These are phyloP conservation scores for Nannochloropsis salina DNA, from an alignment of 108 stramenopile species.

Conservation along the genomic window DNA sequence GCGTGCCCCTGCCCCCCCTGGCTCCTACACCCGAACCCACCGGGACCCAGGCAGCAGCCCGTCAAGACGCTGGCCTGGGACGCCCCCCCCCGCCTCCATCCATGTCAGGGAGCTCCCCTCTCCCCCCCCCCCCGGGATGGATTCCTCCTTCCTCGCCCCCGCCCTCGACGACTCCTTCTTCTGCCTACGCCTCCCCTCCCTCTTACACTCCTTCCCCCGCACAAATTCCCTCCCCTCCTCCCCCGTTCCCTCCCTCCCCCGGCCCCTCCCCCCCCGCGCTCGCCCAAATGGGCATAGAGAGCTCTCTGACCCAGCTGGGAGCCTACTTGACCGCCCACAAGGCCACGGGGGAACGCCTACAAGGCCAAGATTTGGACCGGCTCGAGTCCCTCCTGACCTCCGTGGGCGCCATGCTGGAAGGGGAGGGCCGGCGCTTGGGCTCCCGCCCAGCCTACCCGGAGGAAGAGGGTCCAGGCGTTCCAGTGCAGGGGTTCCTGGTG, in stretches of 20 bases:
- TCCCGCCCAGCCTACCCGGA: neutral
- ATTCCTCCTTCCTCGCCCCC: neutral
- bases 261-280: conserved; percentile 2
- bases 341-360: neutral
- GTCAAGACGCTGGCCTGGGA: too few species aligned
- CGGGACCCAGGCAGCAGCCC: neutral
- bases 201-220: neutral
- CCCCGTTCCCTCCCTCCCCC: neutral
- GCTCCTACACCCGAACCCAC: neutral
- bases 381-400: neutral
- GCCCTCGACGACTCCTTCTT: neutral
- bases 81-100: too few species aligned
- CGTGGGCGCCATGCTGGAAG: neutral
- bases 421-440: neutral
- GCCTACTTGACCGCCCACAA: neutral
- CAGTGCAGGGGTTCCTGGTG: neutral
- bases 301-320: neutral
- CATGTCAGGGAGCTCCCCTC: neutral
- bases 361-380: neutral
- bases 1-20: neutral
- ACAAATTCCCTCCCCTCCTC: neutral
- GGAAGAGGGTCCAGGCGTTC: neutral
- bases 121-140: neutral
- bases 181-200: neutral
- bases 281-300: neutral